These are phyloP conservation scores for Hypoxylon fragiforme DNA, from an alignment of 495 filamentous ascomycete genomes.

Conservation along the genomic window DNA sequence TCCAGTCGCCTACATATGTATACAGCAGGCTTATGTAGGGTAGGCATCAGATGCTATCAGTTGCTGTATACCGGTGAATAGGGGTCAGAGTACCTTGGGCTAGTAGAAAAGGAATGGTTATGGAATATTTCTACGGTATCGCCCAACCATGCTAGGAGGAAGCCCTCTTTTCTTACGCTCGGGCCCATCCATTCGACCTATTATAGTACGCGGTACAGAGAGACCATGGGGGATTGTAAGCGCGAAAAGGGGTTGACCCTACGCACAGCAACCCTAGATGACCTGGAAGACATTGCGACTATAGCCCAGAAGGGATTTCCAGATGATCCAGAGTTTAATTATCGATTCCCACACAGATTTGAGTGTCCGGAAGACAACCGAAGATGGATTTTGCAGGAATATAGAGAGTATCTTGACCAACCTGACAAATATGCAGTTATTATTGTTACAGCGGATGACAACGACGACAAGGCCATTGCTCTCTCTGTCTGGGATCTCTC, in stretches of 20 bases:
- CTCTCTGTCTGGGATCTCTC: conserved; percentile 44
- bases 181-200: background rate
- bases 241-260: conserved; percentile 5
- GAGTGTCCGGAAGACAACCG: conserved; percentile 40
- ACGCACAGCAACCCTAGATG: conserved; percentile 20
- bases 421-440: conserved; percentile 43
- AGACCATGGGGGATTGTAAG: conserved; percentile 9
- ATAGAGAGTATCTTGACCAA: conserved; percentile 41
- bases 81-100: background rate
- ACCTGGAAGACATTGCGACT: conserved; percentile 41
- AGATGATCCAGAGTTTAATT: conserved; percentile 45
- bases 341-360: conserved; percentile 40
- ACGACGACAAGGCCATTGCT: conserved; percentile 29
- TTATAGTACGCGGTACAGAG: background rate
- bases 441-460: conserved; percentile 38
- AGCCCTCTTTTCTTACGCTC: conserved; percentile 11
- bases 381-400: conserved; percentile 40
- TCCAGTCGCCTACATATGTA: too few species aligned
- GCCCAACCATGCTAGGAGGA: conserved; percentile 3
- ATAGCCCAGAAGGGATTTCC: conserved; percentile 43
- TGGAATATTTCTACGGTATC: conserved; percentile 9
- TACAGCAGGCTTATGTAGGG: background rate
- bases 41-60: background rate
- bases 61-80: background rate
- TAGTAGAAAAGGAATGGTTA: background rate